These are phyloP conservation scores for Canavalia ensiformis DNA, from an alignment of 306 rosid genomes.

Conservation along the genomic window DNA sequence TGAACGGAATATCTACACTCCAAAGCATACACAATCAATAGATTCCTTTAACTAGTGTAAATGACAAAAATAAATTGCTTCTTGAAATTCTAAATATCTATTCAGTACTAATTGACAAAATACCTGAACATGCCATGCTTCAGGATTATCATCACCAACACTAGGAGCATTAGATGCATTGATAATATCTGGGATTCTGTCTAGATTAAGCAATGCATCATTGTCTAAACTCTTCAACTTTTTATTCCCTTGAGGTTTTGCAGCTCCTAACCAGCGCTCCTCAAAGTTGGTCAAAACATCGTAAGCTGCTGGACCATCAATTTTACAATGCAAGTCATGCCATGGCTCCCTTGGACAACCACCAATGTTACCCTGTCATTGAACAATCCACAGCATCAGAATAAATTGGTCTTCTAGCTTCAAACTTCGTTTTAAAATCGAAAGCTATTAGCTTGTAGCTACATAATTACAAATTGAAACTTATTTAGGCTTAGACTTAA, in stretches of 20 bases:
- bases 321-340: conserved; percentile 96
- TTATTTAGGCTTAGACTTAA: too few species aligned
- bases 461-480: not conserved
- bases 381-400: conserved; percentile 45
- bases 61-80: conserved; percentile 29
- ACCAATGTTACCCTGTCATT: conserved; percentile 69
- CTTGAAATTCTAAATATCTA: conserved; percentile 33
- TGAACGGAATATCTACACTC: conserved; percentile 88
- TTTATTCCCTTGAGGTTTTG: conserved; percentile 82
- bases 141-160: conserved; percentile 73
- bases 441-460: not conserved
- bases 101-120: conserved; percentile 29
- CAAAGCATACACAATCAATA: conserved; percentile 41
- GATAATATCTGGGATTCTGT: conserved; percentile 77
- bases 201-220: conserved; percentile 84
- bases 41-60: conserved; percentile 26
- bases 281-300: conserved; percentile 92
- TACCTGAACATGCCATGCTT: conserved; percentile 97
- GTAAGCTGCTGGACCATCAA: conserved; percentile 97
- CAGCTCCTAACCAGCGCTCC: conserved; percentile 96
- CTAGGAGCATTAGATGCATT: conserved; percentile 55
- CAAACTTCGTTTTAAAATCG: conserved; percentile 9
- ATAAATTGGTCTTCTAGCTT: conserved; percentile 7
- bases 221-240: conserved; percentile 69
- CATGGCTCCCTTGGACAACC: conserved; percentile 99